These are phyloP conservation scores for Xylariaceae sp. DNA, from an alignment of 2,329 filamentous ascomycete species.

Conservation along the genomic window DNA sequence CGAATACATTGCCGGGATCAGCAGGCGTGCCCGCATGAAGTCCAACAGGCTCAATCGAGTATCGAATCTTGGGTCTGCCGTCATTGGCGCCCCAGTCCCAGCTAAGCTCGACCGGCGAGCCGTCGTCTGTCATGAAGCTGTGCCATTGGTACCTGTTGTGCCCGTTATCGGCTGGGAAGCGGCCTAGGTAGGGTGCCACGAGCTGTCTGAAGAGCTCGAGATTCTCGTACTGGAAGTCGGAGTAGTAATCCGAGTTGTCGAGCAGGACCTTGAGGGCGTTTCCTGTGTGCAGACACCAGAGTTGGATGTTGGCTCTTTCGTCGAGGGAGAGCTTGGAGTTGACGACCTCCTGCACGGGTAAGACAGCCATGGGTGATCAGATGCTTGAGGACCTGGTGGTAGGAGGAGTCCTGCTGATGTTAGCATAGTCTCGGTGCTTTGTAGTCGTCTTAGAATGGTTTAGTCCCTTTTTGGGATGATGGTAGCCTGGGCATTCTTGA, in stretches of 20 bases:
- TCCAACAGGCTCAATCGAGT: conserved; percentile 12
- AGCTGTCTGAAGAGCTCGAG: conserved; percentile 4
- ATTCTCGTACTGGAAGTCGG: conserved; percentile 2
- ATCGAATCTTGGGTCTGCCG: conserved; percentile 6
- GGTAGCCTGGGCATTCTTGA: no score
- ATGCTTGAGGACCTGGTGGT: no score
- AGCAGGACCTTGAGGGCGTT: conserved; percentile 6
- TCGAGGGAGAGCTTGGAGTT: background rate
- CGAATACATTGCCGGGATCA: conserved; percentile 8
- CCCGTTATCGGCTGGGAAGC: background rate
- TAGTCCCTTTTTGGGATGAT: no score
- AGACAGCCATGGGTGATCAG: no score
- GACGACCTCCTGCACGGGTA: background rate
- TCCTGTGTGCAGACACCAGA: conserved; percentile 9
- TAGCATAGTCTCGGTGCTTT: no score
- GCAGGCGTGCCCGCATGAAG: background rate
- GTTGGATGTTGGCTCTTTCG: background rate
- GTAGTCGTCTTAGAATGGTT: no score
- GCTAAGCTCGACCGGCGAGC: conserved; percentile 10
- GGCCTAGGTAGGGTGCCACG: conserved; percentile 7
- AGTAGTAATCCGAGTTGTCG: conserved; percentile 4
- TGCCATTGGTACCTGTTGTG: background rate
- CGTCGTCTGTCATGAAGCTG: conserved; percentile 17
- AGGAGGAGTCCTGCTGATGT: no score
- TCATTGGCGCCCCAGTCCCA: conserved; percentile 12